Conservation (phyloP, 495 filamentous ascomycete species). For the Xylaria venustula region DNA sequence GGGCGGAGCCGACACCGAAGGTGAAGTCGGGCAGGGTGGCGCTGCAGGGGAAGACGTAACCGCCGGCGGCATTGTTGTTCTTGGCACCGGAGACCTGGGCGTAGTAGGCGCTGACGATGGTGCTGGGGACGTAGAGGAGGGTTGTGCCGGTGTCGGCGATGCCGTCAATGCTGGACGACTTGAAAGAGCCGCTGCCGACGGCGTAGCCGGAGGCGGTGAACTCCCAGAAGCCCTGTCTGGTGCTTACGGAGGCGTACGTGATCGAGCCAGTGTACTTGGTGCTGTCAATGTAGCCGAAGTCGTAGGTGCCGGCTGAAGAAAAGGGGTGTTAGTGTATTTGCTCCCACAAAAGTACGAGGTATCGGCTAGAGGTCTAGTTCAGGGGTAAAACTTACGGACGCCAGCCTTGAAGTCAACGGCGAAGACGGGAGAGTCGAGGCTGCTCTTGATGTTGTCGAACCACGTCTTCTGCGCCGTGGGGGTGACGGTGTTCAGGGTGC, state of each 20-base stretch:
- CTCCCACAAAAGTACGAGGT: not conserved
- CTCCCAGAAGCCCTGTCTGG: conserved; percentile 65
- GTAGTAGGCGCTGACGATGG: conserved; percentile 65
- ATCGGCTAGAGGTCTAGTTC: not conserved
- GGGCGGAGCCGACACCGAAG: conserved; percentile 50
- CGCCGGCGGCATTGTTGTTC: conserved; percentile 51
- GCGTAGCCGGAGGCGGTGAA: conserved; percentile 64
- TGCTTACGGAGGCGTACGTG: conserved; percentile 60
- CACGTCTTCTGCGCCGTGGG: conserved; percentile 66
- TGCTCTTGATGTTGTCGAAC: conserved; percentile 64
- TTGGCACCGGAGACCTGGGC: conserved; percentile 49
- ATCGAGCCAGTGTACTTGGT: conserved; percentile 63
- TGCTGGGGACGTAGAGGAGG: conserved; percentile 60
- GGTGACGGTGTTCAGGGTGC: conserved; percentile 64
- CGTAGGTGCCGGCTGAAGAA: conserved; percentile 58
- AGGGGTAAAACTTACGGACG: conserved; percentile 23
- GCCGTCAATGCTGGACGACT: conserved; percentile 38
- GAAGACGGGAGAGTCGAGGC: conserved; percentile 62
- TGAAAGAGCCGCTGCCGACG: conserved; percentile 47
- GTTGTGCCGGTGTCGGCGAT: conserved; percentile 75
- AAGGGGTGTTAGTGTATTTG: not conserved
- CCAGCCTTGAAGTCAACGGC: conserved; percentile 65
- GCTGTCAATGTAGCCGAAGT: conserved; percentile 72
- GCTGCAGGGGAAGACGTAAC: conserved; percentile 67
- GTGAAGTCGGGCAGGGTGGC: conserved; percentile 60